Evolutionary conservation across 352 stramenopile species (phyloP), one percentile per base, ranked within the genome.

Genomic region (Thraustochytrium striatum): DNA sequence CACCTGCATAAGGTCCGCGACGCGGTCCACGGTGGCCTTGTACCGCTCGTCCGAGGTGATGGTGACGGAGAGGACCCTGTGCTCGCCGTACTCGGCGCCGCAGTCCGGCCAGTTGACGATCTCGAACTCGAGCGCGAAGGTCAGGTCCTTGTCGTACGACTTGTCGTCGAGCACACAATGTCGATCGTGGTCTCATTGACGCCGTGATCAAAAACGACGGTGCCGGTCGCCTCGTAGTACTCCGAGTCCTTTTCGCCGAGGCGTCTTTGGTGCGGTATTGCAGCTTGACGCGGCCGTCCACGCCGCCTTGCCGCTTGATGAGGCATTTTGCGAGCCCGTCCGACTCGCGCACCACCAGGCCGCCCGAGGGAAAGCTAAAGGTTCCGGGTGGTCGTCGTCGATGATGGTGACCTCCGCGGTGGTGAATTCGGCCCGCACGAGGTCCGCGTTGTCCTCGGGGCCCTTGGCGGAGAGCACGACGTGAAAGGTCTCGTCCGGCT

Each of bases 351-450:
- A 78, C 7, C 53, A 72, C 44, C 8, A 82, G 21, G 13, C 28
- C 44, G 5, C 9, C 36, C 25, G 68, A 19, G 21, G 62, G 57
- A 57, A 85, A 84, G 47, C 75, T 68, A 47, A 85, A 82, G 11
- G 75, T 82, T n/a, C 82, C 82, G 30, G 82, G 82, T 41, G 65
- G 57, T 86, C 83, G 81, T 86, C 83, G 58, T 85, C 83, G 61
- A 86, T 86, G 61, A 86, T 86, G 9, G 83, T 86, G 11, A 86
- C 83, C 32, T 81, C 79, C 35, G 79, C 62, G 5, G 57, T 79
- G 19, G 47, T 55, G 32, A 65, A 70, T 3, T 52, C 38, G 21
- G 62, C 82, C 30, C 78, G 39, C 3, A 7, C 28, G 30, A 52
- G 16, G 19, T 79, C 39, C 2, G 75, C 38, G 25, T 78, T 57